Evolutionary conservation across 768 basidiomycete species (phyloP).

Genomic region (Hericium rajendrae): DNA sequence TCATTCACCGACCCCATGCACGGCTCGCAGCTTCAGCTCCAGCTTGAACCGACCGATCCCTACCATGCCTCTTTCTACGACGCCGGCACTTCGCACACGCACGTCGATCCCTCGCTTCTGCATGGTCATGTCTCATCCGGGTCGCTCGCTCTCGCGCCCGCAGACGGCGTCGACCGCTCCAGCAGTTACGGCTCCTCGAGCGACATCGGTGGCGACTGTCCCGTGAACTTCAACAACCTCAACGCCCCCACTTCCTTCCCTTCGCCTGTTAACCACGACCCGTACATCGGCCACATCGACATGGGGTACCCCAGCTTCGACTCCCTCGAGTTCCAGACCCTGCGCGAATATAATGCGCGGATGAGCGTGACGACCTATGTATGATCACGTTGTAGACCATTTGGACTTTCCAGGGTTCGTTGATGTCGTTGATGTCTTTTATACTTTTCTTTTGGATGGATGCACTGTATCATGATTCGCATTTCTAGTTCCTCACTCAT

Average conservation of each 20-base stretch:
- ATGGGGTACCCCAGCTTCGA: slow-evolving; percentile 17
- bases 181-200: not conserved
- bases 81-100: not conserved
- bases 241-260: not conserved
- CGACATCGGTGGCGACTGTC: not conserved
- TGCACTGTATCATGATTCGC: too few species aligned
- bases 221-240: not conserved
- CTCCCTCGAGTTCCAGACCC: slow-evolving; percentile 24
- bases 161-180: not conserved
- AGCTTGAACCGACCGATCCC: too few species aligned
- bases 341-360: slow-evolving; percentile 20
- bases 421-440: too few species aligned
- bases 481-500: too few species aligned
- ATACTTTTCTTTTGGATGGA: too few species aligned
- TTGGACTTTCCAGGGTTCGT: too few species aligned
- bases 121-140: not conserved
- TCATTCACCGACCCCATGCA: too few species aligned
- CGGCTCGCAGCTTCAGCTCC: too few species aligned
- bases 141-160: not conserved
- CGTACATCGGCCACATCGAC: not conserved
- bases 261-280: not conserved
- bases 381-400: not conserved
- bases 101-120: not conserved
- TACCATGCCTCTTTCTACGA: not conserved
- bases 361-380: slow-evolving; percentile 6